phyloP scores from a whole-genome alignment of 768 basidiomycete species.

The Boletus rufocinnamomeus region DNA sequence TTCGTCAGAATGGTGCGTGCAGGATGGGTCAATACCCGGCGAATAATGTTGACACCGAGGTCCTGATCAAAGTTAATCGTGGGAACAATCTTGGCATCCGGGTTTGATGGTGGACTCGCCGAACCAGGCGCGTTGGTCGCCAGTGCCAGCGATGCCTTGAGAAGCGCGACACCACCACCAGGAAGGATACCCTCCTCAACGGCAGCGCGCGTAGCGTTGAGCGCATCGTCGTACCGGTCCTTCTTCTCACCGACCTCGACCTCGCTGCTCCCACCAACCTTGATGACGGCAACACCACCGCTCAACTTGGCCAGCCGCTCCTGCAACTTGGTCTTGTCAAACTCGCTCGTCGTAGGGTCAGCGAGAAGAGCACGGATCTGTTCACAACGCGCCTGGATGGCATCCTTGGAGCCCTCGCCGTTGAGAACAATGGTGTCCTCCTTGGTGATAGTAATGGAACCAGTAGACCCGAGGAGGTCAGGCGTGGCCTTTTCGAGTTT shows the following conservation, averaged over 20 bases:
- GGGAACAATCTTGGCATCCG: constrained; percentile 66
- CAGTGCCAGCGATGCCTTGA: constrained; percentile 80
- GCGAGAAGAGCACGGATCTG: constrained; percentile 85
- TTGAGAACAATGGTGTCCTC: constrained; percentile 97
- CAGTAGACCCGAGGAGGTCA: constrained; percentile 5
- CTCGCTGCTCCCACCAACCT: constrained; percentile 90
- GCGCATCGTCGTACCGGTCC: constrained; percentile 95
- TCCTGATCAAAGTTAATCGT: constrained; percentile 96
- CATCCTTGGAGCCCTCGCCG: constrained; percentile 87
- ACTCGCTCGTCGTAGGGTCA: constrained; percentile 87
- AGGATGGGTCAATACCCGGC: constrained; percentile 80
- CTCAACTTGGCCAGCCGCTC: constrained; percentile 95
- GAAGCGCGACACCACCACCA: constrained; percentile 91
- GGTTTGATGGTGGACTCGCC: constrained; percentile 47
- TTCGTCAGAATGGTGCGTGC: constrained; percentile 88
- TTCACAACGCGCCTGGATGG: constrained; percentile 92
- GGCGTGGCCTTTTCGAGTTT: constrained; percentile 84
- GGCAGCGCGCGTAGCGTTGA: constrained; percentile 97
- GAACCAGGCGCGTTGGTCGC: constrained; percentile 51
- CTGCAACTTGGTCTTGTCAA: constrained; percentile 92
- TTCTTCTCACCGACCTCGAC: constrained; percentile 99
- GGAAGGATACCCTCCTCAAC: constrained; percentile 99
- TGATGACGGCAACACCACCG: constrained; percentile 98
- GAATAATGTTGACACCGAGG: constrained; percentile 92
- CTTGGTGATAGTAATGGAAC: constrained; percentile 85